phyloP scores from a whole-genome alignment of 495 filamentous ascomycete species.

The Endocarpon pusillum region DNA sequence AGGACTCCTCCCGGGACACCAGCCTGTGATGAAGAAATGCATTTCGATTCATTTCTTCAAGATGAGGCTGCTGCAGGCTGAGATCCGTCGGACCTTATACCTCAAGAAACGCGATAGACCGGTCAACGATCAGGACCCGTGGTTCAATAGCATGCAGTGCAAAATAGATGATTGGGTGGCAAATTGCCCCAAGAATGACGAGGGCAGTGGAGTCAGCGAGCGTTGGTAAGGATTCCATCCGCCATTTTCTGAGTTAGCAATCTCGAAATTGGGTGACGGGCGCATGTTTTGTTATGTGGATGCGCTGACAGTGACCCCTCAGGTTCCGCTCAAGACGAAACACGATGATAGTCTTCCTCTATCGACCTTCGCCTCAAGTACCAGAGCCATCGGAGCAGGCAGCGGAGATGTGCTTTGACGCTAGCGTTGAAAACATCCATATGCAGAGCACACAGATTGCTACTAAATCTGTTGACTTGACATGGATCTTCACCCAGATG shows the following conservation, averaged over 20 bases:
- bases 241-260: constrained; percentile 1
- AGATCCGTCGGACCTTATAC: constrained; percentile 72
- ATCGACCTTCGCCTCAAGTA: constrained; percentile 76
- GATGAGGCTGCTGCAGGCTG: constrained; percentile 76
- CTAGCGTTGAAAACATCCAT: constrained; percentile 58
- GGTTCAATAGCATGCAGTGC: constrained; percentile 63
- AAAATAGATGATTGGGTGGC: constrained; percentile 62
- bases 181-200: constrained; percentile 41
- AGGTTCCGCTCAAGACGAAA: constrained; percentile 68
- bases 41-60: constrained; percentile 83
- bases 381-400: constrained; percentile 62
- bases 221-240: constrained; percentile 31
- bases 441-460: constrained; percentile 62
- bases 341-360: constrained; percentile 70
- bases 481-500: constrained; percentile 77
- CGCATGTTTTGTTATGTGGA: background rate
- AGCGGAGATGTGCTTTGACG: constrained; percentile 66
- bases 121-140: constrained; percentile 58
- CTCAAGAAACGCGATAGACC: constrained; percentile 58
- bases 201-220: constrained; percentile 45
- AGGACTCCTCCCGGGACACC: constrained; percentile 50
- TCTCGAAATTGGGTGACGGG: background rate
- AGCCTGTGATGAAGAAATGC: constrained; percentile 57
- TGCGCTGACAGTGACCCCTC: too few species aligned
- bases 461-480: constrained; percentile 59